Evolutionary conservation across 768 basidiomycete genomes (phyloP).

Genomic region (Boletus speciosus): DNA sequence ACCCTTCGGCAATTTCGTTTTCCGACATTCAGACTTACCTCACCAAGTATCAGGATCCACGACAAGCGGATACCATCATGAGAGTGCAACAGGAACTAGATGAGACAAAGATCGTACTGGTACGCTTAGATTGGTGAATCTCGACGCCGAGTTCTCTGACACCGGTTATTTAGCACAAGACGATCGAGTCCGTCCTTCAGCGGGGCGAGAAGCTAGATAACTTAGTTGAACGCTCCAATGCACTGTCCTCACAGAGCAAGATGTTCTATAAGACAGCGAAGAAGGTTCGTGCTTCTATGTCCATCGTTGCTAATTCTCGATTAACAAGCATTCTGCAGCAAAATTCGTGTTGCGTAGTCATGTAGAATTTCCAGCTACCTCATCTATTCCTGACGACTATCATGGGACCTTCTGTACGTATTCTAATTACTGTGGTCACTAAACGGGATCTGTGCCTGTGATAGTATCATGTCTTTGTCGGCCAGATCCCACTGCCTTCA

Average conservation of each 20-base stretch:
- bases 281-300: constrained; percentile 59
- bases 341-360: constrained; percentile 92
- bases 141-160: neutral
- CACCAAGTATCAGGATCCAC: constrained; percentile 93
- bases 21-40: constrained; percentile 74
- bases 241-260: constrained; percentile 86
- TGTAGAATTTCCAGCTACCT: constrained; percentile 42
- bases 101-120: constrained; percentile 98
- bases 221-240: constrained; percentile 89
- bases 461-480: constrained; percentile 6
- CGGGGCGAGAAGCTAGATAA: constrained; percentile 96
- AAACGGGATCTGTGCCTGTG: constrained; percentile 4
- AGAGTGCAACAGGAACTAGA: constrained; percentile 96
- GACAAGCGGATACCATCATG: constrained; percentile 98
- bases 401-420: constrained; percentile 21
- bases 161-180: constrained; percentile 75
- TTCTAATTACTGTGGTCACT: constrained; percentile 10
- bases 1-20: constrained; percentile 69
- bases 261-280: constrained; percentile 99
- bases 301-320: neutral
- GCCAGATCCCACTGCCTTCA: neutral
- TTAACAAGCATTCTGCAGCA: constrained; percentile 50
- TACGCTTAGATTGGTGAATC: constrained; percentile 37
- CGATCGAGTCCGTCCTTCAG: constrained; percentile 94
- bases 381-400: constrained; percentile 14